Evolutionary conservation across 176 grass and related monocot species (phyloP).

Genomic region (Carex kokanica): DNA sequence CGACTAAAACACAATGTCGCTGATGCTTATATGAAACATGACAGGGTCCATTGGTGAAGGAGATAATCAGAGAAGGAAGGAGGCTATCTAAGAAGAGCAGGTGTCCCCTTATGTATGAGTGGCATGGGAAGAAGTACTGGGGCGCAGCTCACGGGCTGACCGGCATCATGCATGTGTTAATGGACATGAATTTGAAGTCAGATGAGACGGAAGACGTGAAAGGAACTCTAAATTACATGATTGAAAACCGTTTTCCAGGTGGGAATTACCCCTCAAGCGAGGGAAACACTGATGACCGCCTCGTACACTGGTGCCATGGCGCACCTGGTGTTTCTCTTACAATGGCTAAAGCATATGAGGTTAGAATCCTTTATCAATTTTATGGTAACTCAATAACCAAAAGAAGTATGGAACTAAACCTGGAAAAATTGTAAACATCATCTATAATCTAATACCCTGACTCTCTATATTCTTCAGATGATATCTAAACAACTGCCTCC

Average conservation of each 20-base stretch:
- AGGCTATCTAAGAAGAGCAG: conserved; percentile 45
- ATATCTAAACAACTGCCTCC: background rate
- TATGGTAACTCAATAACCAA: background rate
- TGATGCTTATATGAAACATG: background rate
- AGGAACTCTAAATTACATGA: conserved; percentile 72
- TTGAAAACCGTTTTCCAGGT: conserved; percentile 59
- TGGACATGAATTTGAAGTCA: conserved; percentile 51
- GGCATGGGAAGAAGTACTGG: conserved; percentile 85
- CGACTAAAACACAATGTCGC: background rate
- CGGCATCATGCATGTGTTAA: conserved; percentile 79
- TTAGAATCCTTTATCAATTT: conserved; percentile 12
- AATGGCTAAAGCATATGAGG: conserved; percentile 65
- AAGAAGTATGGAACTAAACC: background rate
- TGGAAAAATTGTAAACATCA: background rate
- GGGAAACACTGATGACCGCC: conserved; percentile 46
- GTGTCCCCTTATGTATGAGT: conserved; percentile 81
- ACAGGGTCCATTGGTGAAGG: conserved; percentile 47
- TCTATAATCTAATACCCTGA: background rate
- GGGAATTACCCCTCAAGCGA: conserved; percentile 79
- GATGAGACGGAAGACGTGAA: conserved; percentile 70
- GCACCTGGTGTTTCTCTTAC: conserved; percentile 82
- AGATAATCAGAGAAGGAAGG: conserved; percentile 76
- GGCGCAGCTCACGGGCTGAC: conserved; percentile 84
- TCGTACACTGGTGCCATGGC: conserved; percentile 94
- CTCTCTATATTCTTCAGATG: background rate